Evolutionary conservation across 1,139 yeast genomes (phyloP).

Genomic region (Debaryomyces coudertii): DNA sequence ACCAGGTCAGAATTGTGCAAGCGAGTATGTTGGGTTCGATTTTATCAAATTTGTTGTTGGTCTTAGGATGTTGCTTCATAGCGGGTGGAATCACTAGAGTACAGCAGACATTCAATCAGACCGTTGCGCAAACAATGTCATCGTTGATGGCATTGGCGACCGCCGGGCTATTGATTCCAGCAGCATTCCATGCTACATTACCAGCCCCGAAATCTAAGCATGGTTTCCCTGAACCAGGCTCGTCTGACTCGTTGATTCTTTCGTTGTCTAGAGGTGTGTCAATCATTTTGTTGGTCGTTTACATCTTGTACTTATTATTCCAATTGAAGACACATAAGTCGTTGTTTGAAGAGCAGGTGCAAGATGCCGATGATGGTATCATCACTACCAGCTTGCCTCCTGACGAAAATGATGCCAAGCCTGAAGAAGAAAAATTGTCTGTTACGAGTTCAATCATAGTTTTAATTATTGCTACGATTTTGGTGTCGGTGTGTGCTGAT

Average conservation of each 20-base stretch:
- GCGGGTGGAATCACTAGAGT: slow-evolving; percentile 89
- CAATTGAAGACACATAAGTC: slow-evolving; percentile 85
- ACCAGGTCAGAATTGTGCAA: slow-evolving; percentile 91
- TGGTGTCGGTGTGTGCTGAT: slow-evolving; percentile 92
- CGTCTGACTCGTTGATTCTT: slow-evolving; percentile 57
- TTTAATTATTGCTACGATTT: slow-evolving; percentile 66
- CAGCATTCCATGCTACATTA: slow-evolving; percentile 89
- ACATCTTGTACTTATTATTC: slow-evolving; percentile 77
- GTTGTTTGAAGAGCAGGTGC: slow-evolving; percentile 46
- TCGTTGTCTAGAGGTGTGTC: slow-evolving; percentile 87
- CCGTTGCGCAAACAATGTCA: slow-evolving; percentile 97
- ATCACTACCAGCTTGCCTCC: slow-evolving; percentile 33
- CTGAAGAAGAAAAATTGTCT: slow-evolving; percentile 38
- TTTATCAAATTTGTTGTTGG: slow-evolving; percentile 81
- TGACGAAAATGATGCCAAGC: slow-evolving; percentile 34
- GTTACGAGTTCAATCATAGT: slow-evolving; percentile 47
- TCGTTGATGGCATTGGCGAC: slow-evolving; percentile 90
- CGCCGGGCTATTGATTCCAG: slow-evolving; percentile 87
- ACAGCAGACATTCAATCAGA: slow-evolving; percentile 89
- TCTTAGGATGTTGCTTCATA: slow-evolving; percentile 92
- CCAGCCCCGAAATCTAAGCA: slow-evolving; percentile 48
- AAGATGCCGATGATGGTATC: slow-evolving; percentile 42
- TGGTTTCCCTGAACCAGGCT: slow-evolving; percentile 46
- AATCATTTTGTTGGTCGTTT: slow-evolving; percentile 73
- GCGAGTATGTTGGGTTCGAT: slow-evolving; percentile 97